Conservation (phyloP, 805 yeast genomes). For the Wickerhamomyces strasburgensis region DNA sequence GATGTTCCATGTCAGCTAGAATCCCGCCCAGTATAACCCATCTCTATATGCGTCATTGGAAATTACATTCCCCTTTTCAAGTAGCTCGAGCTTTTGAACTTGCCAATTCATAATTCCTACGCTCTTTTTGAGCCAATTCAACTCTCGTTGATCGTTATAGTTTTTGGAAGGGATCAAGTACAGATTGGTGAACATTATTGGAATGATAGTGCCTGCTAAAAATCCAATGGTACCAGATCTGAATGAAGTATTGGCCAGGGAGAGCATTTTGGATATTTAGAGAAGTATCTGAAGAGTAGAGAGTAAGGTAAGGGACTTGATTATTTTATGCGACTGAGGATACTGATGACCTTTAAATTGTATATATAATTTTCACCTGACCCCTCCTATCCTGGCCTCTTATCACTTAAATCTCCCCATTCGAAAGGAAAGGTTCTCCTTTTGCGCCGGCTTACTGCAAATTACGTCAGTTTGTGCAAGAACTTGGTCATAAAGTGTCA, state of each 20-base stretch:
- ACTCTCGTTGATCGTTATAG: conserved; percentile 18
- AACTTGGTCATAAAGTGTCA: neutral
- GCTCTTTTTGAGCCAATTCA: conserved; percentile 19
- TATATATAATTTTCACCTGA: too few species aligned
- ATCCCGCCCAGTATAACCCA: conserved; percentile 29
- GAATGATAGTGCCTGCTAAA: conserved; percentile 20
- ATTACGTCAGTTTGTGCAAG: neutral
- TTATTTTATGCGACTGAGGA: too few species aligned
- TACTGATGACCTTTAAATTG: too few species aligned
- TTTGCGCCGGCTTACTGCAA: neutral
- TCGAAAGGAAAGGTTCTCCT: neutral
- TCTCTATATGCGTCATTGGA: conserved; percentile 20
- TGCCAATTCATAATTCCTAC: conserved; percentile 21
- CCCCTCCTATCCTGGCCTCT: too few species aligned
- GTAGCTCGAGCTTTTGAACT: conserved; percentile 7
- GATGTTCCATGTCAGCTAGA: conserved; percentile 13
- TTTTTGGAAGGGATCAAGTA: conserved; percentile 17
- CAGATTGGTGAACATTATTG: conserved; percentile 19
- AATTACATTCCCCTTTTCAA: conserved; percentile 3
- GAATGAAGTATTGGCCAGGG: conserved; percentile 8
- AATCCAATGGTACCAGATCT: conserved; percentile 23
- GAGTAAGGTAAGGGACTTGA: too few species aligned
- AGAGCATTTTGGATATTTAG: conserved; percentile 3
- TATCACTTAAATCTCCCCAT: conserved; percentile 6
- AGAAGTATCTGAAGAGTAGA: too few species aligned